Conservation (phyloP, 805 yeast genomes). For the Candida cerambycidarum region DNA sequence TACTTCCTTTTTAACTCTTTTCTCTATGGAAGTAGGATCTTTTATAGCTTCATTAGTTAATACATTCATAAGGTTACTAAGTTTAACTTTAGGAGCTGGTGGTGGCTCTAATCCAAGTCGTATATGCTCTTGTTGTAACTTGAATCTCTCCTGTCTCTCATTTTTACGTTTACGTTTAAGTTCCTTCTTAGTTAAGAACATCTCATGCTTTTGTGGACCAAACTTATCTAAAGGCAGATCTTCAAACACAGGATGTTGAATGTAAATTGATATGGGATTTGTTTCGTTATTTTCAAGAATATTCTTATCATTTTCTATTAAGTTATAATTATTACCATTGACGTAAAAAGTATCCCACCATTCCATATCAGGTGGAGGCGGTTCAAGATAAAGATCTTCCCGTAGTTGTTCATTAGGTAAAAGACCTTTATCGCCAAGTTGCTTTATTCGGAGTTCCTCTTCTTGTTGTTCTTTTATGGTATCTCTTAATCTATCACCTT, state of each 20-base stretch:
- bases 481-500: conserved; percentile 55
- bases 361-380: conserved; percentile 63
- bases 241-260: conserved; percentile 80
- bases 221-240: conserved; percentile 57
- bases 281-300: conserved; percentile 36
- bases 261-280: conserved; percentile 61
- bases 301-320: conserved; percentile 23
- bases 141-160: conserved; percentile 59
- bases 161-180: conserved; percentile 69
- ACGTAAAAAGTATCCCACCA: conserved; percentile 86
- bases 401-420: conserved; percentile 53
- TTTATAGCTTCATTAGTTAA: conserved; percentile 79
- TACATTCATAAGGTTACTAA: conserved; percentile 83
- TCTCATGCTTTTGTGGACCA: conserved; percentile 39
- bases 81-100: conserved; percentile 81
- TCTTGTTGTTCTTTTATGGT: conserved; percentile 43
- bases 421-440: conserved; percentile 39
- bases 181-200: conserved; percentile 76
- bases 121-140: conserved; percentile 75
- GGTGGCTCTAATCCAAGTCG: conserved; percentile 81
- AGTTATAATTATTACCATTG: conserved; percentile 34
- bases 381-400: conserved; percentile 53
- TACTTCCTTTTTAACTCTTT: conserved; percentile 66
- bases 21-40: conserved; percentile 88
- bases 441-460: conserved; percentile 20